These are phyloP conservation scores for Aspergillus conjunctus DNA, from an alignment of 495 filamentous ascomycete genomes.

Conservation along the genomic window DNA sequence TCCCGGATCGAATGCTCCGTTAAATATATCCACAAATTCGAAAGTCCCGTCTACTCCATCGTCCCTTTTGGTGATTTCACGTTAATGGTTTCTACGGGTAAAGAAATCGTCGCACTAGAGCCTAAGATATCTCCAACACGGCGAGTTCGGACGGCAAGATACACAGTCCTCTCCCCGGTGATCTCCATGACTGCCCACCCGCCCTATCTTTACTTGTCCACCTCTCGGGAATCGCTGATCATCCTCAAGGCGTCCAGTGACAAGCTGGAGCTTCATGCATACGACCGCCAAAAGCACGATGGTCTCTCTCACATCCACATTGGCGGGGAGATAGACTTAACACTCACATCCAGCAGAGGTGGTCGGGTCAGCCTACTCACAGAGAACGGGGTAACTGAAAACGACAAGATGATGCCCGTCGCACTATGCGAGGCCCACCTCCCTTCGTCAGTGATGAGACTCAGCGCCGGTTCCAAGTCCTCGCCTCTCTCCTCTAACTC, in stretches of 20 bases:
- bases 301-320: constrained; percentile 45
- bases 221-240: constrained; percentile 43
- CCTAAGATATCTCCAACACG: constrained; percentile 34
- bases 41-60: constrained; percentile 46
- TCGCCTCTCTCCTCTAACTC: constrained; percentile 21
- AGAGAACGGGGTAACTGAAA: constrained; percentile 26
- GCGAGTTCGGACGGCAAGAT: constrained; percentile 36
- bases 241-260: constrained; percentile 39
- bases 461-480: constrained; percentile 24
- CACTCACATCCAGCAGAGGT: constrained; percentile 37
- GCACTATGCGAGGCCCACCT: constrained; percentile 37
- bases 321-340: constrained; percentile 32
- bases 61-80: constrained; percentile 42
- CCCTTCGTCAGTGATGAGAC: constrained; percentile 37
- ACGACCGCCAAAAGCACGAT: constrained; percentile 38
- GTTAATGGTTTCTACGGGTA: constrained; percentile 44
- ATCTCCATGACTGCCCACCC: constrained; percentile 45
- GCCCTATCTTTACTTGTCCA: constrained; percentile 47
- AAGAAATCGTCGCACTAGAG: constrained; percentile 39
- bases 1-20: constrained; percentile 36
- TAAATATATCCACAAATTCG: constrained; percentile 42
- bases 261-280: constrained; percentile 35
- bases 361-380: constrained; percentile 39
- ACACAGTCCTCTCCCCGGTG: constrained; percentile 42
- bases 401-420: constrained; percentile 29